Evolutionary conservation across 140 eudicot genomes (phyloP).

Genomic region (Cichorium intybus): DNA sequence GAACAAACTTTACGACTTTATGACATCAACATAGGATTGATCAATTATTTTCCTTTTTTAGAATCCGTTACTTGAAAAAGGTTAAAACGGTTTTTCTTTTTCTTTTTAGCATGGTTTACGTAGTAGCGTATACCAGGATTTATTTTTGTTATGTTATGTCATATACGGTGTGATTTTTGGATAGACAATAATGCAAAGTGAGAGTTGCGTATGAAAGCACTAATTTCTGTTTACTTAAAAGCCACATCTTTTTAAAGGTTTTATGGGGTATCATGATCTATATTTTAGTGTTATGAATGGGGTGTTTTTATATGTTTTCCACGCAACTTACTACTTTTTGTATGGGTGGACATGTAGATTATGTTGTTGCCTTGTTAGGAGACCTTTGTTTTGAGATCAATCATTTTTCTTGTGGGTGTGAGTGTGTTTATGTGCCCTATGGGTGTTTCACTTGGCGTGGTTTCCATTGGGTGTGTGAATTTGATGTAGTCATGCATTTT

Average conservation of each 20-base stretch:
- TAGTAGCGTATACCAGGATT: slow-evolving; percentile 6
- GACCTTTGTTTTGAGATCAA: slow-evolving; percentile 18
- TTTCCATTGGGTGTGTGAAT: not conserved
- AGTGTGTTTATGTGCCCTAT: not conserved
- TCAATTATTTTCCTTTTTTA: slow-evolving; percentile 1
- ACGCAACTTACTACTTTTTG: slow-evolving; percentile 21
- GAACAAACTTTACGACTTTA: slow-evolving; percentile 16
- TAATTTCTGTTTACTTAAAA: slow-evolving; percentile 26
- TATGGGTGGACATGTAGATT: slow-evolving; percentile 25
- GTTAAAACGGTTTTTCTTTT: not conserved
- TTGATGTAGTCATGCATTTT: not conserved
- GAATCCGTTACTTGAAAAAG: slow-evolving; percentile 3
- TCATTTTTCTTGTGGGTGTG: not conserved
- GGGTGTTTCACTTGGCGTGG: slow-evolving; percentile 1
- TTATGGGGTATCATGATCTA: slow-evolving; percentile 19
- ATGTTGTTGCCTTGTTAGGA: slow-evolving; percentile 22
- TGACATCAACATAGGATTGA: slow-evolving; percentile 21
- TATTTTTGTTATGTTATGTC: not conserved
- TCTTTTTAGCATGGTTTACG: not conserved
- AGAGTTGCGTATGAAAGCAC: slow-evolving; percentile 35
- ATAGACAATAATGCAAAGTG: slow-evolving; percentile 37
- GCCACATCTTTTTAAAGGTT: slow-evolving; percentile 29
- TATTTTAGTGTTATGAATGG: slow-evolving; percentile 24
- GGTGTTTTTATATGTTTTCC: slow-evolving; percentile 24
- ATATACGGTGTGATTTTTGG: slow-evolving; percentile 26